Base-by-base conservation (phyloP, 192 early-diverging fungal genomes). In the Gorgonomyces haynaldii region DNA sequence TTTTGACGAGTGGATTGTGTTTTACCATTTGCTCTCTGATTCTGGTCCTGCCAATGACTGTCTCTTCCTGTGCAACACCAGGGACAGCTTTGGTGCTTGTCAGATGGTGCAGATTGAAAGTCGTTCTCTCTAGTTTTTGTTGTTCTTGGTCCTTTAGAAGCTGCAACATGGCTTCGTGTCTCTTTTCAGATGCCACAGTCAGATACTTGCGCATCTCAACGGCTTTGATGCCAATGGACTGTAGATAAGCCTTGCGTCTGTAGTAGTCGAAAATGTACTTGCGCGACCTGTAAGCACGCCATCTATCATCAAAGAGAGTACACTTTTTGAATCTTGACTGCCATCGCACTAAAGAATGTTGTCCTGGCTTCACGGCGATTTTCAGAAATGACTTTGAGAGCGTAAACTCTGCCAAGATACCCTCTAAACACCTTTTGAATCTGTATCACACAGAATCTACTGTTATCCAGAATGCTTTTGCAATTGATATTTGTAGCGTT, bases 261-360 rank as follows among this genome's bases (percentile, higher is more conserved):
- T 61, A 52, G 44, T 52, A 73, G 42, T 73, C 54, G 29, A 69
- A 69, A 4, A 46, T 56, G 34, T 50, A 21, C 44, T 70, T 67
- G 3, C 70, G 50, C 10, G 25, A 53, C 24, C 39, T 19, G 50
- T 61, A 73, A 7, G 64, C 70, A 16, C 61, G 38, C 66, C 66
- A 73, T 35, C 65, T 69, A 40, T 4, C 8, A 20, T 42, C 42
- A 44, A 16, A 8, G 1, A 2, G 38, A 61, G 38, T 45, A 69
- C 66, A 62, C 52, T 52, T 61, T 66, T 50, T 72, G 69, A 21
- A 72, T 65, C 29, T 21, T 26, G n/a, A 41, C 38, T 1, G 62
- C 65, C 40, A 45, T 56, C 8, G 23, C 25, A 38, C 52, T 54
- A 45, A 58, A 62, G 19, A 42, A 37, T 25, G 35, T 37, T 36